Evolutionary conservation across 139 green algal genomes (phyloP).

Genomic region (Tetradesmus lagerheimii): DNA sequence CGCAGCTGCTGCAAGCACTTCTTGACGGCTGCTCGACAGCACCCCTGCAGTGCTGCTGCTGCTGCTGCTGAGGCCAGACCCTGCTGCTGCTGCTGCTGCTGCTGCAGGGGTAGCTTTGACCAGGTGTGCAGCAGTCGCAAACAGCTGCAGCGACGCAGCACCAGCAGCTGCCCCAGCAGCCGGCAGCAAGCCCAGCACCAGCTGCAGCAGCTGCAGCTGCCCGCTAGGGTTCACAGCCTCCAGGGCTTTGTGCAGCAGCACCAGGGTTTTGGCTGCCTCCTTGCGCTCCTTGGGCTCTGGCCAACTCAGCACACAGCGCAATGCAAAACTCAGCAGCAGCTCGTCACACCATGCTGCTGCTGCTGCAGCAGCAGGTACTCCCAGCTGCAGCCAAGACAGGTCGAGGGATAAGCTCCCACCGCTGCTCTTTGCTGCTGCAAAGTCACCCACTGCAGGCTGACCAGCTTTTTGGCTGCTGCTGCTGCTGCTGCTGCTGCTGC

Average conservation of each 20-base stretch:
- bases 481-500: not conserved
- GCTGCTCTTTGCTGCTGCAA: not conserved
- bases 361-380: constrained; percentile 23
- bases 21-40: not conserved
- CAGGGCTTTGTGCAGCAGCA: constrained; percentile 21
- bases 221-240: not conserved
- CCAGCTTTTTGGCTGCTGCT: not conserved
- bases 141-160: constrained; percentile 33
- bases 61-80: not conserved
- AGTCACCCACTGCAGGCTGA: not conserved
- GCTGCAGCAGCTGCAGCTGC: constrained; percentile 30
- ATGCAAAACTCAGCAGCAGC: not conserved
- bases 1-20: not conserved
- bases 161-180: not conserved
- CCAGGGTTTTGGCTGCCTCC: constrained; percentile 26
- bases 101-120: not conserved
- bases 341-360: not conserved
- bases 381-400: constrained; percentile 22
- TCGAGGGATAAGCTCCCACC: not conserved
- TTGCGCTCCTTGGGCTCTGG: constrained; percentile 31
- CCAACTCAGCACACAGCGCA: constrained; percentile 26
- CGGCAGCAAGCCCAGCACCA: not conserved
- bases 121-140: constrained; percentile 22
- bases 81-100: constrained; percentile 15
- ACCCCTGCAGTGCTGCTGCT: not conserved